Conservation (phyloP, 805 yeast genomes). For the Ogataea paraovalis region DNA sequence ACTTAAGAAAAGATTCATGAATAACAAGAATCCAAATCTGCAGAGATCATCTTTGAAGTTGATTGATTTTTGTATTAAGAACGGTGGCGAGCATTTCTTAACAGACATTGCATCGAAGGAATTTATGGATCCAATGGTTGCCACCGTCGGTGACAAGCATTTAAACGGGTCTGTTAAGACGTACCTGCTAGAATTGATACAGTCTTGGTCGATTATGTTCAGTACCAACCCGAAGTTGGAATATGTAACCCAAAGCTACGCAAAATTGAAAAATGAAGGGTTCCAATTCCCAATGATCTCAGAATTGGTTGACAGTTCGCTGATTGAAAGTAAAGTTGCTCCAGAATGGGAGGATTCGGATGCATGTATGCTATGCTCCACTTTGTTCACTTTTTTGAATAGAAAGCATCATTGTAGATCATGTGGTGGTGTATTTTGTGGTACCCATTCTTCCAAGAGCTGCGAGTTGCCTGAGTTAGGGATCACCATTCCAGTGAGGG, state of each 20-base stretch:
- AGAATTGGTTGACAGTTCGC: conserved; percentile 36
- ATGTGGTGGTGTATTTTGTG: conserved; percentile 94
- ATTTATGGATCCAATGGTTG: conserved; percentile 75
- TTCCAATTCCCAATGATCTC: conserved; percentile 59
- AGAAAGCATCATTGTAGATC: conserved; percentile 96
- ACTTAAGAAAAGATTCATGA: conserved; percentile 68
- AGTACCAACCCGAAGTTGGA: conserved; percentile 59
- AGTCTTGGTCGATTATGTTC: conserved; percentile 75
- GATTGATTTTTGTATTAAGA: conserved; percentile 83
- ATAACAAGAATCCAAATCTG: conserved; percentile 67
- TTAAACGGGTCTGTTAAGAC: conserved; percentile 51
- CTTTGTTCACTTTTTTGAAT: conserved; percentile 71
- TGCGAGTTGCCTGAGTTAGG: conserved; percentile 80
- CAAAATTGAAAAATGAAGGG: conserved; percentile 56
- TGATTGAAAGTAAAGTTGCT: conserved; percentile 86
- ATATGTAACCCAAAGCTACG: conserved; percentile 62
- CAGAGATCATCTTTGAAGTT: conserved; percentile 72
- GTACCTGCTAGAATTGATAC: conserved; percentile 59
- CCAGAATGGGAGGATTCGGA: conserved; percentile 98
- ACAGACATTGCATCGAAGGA: conserved; percentile 77
- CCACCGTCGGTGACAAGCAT: conserved; percentile 30
- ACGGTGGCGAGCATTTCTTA: conserved; percentile 85
- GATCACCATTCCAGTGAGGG: conserved; percentile 83
- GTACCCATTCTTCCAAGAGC: conserved; percentile 71
- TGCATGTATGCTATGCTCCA: conserved; percentile 91